These are phyloP conservation scores for Monocercomonoides exilis DNA, from an alignment of 78 protist species.

Conservation along the genomic window DNA sequence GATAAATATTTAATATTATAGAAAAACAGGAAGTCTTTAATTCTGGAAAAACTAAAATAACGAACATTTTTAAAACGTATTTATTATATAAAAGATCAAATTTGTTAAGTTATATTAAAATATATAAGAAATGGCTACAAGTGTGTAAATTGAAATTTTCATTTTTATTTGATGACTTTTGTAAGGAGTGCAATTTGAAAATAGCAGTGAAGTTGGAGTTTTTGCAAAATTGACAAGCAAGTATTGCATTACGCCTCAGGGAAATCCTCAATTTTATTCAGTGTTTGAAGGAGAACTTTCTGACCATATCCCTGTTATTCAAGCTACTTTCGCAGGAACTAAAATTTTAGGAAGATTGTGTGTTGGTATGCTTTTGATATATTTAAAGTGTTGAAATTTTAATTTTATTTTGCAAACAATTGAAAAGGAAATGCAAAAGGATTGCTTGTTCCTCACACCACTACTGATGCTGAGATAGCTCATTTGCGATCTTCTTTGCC, in stretches of 20 bases:
- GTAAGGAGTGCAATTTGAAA: conserved; percentile 4
- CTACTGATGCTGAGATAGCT: not conserved
- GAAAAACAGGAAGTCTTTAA: no score
- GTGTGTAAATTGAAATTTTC: conserved; percentile 5
- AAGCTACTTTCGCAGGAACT: not conserved
- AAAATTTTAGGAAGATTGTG: not conserved
- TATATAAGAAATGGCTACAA: not conserved
- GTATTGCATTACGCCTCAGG: not conserved
- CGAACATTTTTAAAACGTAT: not conserved
- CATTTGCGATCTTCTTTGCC: not conserved
- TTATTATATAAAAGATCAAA: not conserved
- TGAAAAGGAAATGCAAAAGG: not conserved
- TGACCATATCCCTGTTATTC: no score
- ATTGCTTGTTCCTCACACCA: not conserved
- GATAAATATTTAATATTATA: no score
- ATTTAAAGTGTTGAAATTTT: no score
- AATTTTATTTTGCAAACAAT: no score
- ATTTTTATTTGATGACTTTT: no score
- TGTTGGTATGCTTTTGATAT: no score
- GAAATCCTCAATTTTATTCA: not conserved
- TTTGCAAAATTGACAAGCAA: conserved; percentile 2
- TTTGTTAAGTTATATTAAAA: not conserved
- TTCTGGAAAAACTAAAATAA: not conserved
- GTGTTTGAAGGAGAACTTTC: not conserved
- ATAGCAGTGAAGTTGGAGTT: not conserved